These are phyloP conservation scores for Cyberlindnera meyerae DNA, from an alignment of 805 yeast genomes.

Conservation along the genomic window DNA sequence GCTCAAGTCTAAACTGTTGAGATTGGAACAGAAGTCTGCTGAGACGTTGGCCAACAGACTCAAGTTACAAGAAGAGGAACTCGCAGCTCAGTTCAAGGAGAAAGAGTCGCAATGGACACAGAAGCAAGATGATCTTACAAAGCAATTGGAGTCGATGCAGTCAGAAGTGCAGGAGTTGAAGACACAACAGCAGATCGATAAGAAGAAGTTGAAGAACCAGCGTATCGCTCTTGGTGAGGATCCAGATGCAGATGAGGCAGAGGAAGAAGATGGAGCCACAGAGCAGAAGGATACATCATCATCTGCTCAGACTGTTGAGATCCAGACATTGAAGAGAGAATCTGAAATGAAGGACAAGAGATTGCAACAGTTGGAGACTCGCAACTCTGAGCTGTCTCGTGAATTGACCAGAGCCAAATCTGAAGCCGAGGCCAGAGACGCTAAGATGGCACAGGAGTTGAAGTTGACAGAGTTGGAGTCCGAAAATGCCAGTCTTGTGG, in stretches of 20 bases:
- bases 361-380: slow-evolving; percentile 62
- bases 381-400: slow-evolving; percentile 70
- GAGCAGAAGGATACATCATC: too few species aligned
- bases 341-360: slow-evolving; percentile 66
- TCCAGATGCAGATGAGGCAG: slow-evolving; percentile 24
- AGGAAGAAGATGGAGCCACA: not conserved
- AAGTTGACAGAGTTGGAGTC: slow-evolving; percentile 55
- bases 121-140: slow-evolving; percentile 47
- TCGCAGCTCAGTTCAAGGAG: slow-evolving; percentile 64
- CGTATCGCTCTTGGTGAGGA: slow-evolving; percentile 36
- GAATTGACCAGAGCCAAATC: slow-evolving; percentile 52
- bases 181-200: slow-evolving; percentile 34
- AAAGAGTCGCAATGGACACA: slow-evolving; percentile 64
- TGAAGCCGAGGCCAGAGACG: slow-evolving; percentile 39
- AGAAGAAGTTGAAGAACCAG: slow-evolving; percentile 42
- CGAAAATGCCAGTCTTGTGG: slow-evolving; percentile 60
- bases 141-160: slow-evolving; percentile 47
- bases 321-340: slow-evolving; percentile 69
- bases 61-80: slow-evolving; percentile 69
- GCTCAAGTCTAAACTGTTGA: slow-evolving; percentile 55
- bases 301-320: slow-evolving; percentile 2
- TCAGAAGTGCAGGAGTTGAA: slow-evolving; percentile 59
- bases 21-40: slow-evolving; percentile 57
- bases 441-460: slow-evolving; percentile 35
- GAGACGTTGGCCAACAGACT: slow-evolving; percentile 49